Conservation (phyloP, 805 yeast genomes). For the Huiozyma naganishii region DNA sequence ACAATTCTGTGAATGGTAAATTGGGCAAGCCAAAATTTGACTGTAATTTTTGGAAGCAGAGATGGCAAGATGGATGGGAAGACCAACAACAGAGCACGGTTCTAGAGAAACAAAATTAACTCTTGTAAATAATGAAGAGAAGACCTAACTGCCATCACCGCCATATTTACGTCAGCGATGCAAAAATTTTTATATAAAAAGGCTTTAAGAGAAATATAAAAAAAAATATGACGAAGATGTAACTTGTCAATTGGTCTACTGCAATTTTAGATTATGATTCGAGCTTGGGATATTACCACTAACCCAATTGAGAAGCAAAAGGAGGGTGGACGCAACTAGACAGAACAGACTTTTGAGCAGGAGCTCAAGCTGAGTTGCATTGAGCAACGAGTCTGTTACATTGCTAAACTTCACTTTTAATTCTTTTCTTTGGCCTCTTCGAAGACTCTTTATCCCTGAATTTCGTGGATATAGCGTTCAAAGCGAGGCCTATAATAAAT, state of each 20-base stretch:
- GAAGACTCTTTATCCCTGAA: slow-evolving; percentile 33
- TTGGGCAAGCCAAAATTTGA: slow-evolving; percentile 80
- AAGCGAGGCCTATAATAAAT: slow-evolving; percentile 35
- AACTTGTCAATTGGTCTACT: too few species aligned
- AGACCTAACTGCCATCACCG: too few species aligned
- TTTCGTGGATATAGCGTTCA: slow-evolving; percentile 34
- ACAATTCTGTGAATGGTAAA: slow-evolving; percentile 80
- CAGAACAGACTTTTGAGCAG: too few species aligned
- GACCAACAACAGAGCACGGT: background rate
- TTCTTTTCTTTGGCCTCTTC: slow-evolving; percentile 30
- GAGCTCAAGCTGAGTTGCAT: too few species aligned
- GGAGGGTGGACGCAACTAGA: too few species aligned
- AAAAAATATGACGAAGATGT: background rate
- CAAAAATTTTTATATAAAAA: too few species aligned
- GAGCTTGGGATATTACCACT: too few species aligned
- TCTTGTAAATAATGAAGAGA: background rate
- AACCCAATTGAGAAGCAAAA: too few species aligned
- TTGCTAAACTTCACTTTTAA: too few species aligned
- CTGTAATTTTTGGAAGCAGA: slow-evolving; percentile 80
- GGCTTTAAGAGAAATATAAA: background rate
- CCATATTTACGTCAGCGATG: too few species aligned
- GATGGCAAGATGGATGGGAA: slow-evolving; percentile 96
- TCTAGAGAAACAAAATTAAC: background rate
- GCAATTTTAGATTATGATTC: too few species aligned
- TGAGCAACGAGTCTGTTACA: too few species aligned